Base-by-base conservation (phyloP, 2,329 filamentous ascomycete genomes). In the Lecanoromycetidae sp. region DNA sequence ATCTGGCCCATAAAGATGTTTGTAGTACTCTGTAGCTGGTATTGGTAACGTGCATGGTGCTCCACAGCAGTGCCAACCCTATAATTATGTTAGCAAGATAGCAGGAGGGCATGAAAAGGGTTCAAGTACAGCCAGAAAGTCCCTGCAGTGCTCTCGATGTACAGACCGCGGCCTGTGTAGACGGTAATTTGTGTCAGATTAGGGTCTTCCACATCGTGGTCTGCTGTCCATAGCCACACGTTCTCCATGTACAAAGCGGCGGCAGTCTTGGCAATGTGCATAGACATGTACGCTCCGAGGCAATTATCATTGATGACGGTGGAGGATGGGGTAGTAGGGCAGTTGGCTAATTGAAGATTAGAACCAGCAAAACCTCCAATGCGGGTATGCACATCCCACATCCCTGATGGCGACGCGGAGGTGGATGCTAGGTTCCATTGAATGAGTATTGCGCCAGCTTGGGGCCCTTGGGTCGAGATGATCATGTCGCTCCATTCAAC, bases 401-500 rank as follows among this genome's bases (percentile, higher is more conserved):
- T 71, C 12, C 75, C 78, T 3, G 63, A 63, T 12, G 35, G 35
- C 8, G 36, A 33, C 20, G 59, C 61, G 32, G 55, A 53, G 3
- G 67, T 67, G 2, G 71, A 71, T 29, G 67, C 68, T 13, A 87
- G 67, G 59, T 88, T 88, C 70, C 80, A 87, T 58, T 88, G 72
- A 49, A 87, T 76, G 5, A 87, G 66, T 6, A 81, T 70, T 1
- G 83, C 84, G 4, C 84, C 84, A 1, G 77, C 71, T 6, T 79
- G 71, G 22, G 79, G 65, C 1, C 83, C 84, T 48, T 76, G 71
- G 0, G 81, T 85, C 46, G 77, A 78, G 12, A 88, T 69, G 40
- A 88, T 74, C 57, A 84, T 76, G 59, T 88, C 84, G 4, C 75
- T 78, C 69, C 80, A 77, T 60, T 88, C 83, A 15, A 88, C 68